Evolutionary conservation across 2,329 filamentous ascomycete species (phyloP), one percentile per base, ranked within the genome.

Genomic region (Ramichloridium luteum): DNA sequence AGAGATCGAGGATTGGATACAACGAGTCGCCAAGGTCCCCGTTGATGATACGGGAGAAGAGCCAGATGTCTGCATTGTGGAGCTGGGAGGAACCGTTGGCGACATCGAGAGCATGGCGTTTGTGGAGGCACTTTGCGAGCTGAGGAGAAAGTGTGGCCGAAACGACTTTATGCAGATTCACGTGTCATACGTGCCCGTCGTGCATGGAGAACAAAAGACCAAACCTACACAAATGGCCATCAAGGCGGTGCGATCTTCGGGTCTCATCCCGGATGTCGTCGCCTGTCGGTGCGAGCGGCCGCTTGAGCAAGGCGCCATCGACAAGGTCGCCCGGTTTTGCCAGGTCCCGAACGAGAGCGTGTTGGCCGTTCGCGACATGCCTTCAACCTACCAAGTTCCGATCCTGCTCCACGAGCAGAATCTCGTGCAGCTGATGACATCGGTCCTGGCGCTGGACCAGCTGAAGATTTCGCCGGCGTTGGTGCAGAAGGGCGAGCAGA

Each of bases 171-270:
- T 86, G 53, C 79, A 84, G 54, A 92, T 94, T 44, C 78, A 85
- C 58, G 88, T 94, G 40, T 85, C 80, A 4, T 82, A 86, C 47
- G 78, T 96, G 18, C 90, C 86, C 1, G 70, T 88, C 18, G 71
- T 78, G 23, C 60, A 69, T 38, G 70, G 72, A 18, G 78, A 96
- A 65, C 77, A 93, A 58, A 96, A 96, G 72, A 96, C 86, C 6
- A 96, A 96, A 64, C 90, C 90, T 0, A 98, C 90, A 0, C 90
- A 98, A 57, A 75, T 83, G 49, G 83, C 88, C 15, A 84, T 96
- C 49, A 78, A 78, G 52, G 74, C 80, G 48, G 77, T 86, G 40
- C 78, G 88, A 41, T 86, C 80, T 52, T 79, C 81, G 41, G 85
- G 85, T 52, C 60, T 72, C 36, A 59, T 66, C 29, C 65, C 65